phyloP scores from a whole-genome alignment of 495 filamentous ascomycete genomes.

The Penicillium canescens region DNA sequence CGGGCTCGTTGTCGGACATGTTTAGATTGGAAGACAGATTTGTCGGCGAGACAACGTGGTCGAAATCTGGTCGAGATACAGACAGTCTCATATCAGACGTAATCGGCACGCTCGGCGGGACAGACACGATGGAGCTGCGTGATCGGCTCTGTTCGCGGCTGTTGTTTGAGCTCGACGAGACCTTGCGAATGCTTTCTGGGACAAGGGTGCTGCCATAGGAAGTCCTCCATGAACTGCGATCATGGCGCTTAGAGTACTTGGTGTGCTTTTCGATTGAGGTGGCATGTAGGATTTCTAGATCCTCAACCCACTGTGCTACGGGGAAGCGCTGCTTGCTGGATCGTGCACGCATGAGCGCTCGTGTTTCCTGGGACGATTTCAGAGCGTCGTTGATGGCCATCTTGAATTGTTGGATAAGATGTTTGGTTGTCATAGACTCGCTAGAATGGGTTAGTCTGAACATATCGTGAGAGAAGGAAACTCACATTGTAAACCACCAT shows the following conservation, averaged over 20 bases:
- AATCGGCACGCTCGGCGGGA: slow-evolving; percentile 1
- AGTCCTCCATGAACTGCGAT: slow-evolving; percentile 9
- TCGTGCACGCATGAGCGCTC: slow-evolving; percentile 70
- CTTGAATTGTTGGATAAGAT: slow-evolving; percentile 71
- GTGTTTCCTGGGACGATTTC: slow-evolving; percentile 55
- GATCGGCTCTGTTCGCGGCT: slow-evolving; percentile 13
- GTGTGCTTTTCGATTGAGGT: slow-evolving; percentile 49
- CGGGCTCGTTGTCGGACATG: slow-evolving; percentile 3
- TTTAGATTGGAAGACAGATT: background rate
- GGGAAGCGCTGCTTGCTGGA: slow-evolving; percentile 77
- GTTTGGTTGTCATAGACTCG: slow-evolving; percentile 68
- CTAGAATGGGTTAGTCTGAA: slow-evolving; percentile 3
- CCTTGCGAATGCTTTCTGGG: slow-evolving; percentile 7
- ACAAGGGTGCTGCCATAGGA: slow-evolving; percentile 17
- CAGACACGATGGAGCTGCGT: slow-evolving; percentile 4
- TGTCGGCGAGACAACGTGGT: slow-evolving; percentile 1
- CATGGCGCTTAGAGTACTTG: slow-evolving; percentile 5
- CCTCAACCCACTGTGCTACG: slow-evolving; percentile 65
- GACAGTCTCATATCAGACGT: slow-evolving; percentile 8
- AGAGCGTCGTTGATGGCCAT: slow-evolving; percentile 67
- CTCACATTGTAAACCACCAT: slow-evolving; percentile 61
- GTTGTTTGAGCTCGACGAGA: slow-evolving; percentile 6
- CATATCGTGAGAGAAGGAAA: background rate
- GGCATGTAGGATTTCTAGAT: slow-evolving; percentile 61
- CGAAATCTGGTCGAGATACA: slow-evolving; percentile 6